Evolutionary conservation across 2,329 filamentous ascomycete species (phyloP).

Genomic region (Magnaporthiopsis incrustans): DNA sequence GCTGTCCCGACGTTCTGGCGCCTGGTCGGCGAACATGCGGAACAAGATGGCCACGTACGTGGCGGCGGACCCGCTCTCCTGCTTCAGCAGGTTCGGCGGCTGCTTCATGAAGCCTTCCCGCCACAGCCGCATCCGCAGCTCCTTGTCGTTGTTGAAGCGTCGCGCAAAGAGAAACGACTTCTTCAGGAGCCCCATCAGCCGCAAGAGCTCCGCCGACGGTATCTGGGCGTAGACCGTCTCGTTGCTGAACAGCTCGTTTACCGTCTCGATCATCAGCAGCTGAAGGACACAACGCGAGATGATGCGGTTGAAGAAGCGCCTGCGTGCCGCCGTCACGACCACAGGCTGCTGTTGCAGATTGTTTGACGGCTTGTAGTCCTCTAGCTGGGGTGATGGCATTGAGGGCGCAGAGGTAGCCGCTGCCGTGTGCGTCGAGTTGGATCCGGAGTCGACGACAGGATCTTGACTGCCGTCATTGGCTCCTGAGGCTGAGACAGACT

Average conservation of each 20-base stretch:
- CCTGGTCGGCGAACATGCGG: slow-evolving; percentile 91
- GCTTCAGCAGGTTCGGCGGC: slow-evolving; percentile 92
- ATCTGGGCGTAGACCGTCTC: slow-evolving; percentile 92
- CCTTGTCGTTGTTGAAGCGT: slow-evolving; percentile 96
- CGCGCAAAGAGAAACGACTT: slow-evolving; percentile 95
- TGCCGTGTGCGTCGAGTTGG: background rate
- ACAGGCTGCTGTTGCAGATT: slow-evolving; percentile 79
- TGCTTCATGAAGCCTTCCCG: slow-evolving; percentile 99
- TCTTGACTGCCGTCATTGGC: slow-evolving; percentile 16
- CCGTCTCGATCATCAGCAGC: slow-evolving; percentile 98
- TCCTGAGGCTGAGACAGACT: slow-evolving; percentile 17
- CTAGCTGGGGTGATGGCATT: slow-evolving; percentile 47
- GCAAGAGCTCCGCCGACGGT: slow-evolving; percentile 78
- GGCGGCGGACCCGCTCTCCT: slow-evolving; percentile 85
- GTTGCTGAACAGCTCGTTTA: slow-evolving; percentile 97
- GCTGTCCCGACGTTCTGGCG: slow-evolving; percentile 71
- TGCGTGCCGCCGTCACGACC: slow-evolving; percentile 84
- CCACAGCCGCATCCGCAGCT: slow-evolving; percentile 89
- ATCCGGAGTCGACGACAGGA: background rate
- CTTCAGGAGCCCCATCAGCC: slow-evolving; percentile 89
- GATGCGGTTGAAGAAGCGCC: slow-evolving; percentile 97
- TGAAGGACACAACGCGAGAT: slow-evolving; percentile 98
- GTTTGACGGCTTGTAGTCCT: slow-evolving; percentile 78
- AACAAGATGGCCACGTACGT: slow-evolving; percentile 96
- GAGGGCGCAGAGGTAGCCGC: slow-evolving; percentile 12